A percentile compares a stretch with the other conserved stretches of the same genome.
phyloP scores from a whole-genome alignment of 768 basidiomycete genomes.

The Psilocybe sp. region DNA sequence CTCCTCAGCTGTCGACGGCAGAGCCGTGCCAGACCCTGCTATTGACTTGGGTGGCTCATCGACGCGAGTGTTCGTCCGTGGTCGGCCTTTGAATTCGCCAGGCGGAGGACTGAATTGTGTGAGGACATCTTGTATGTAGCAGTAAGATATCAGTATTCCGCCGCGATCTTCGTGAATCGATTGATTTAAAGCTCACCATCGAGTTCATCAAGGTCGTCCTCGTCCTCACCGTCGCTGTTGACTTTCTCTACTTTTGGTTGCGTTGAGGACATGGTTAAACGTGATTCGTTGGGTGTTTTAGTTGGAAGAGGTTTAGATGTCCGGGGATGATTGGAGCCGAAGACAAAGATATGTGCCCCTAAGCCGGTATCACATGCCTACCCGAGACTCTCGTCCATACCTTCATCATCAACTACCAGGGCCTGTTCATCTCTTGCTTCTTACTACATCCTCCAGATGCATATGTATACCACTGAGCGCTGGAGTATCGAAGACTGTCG shows the following conservation, averaged over 20 bases:
- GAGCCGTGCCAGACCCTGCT: constrained; percentile 29
- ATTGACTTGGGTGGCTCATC: constrained; percentile 37
- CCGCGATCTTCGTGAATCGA: background rate
- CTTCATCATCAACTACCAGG: too few species aligned
- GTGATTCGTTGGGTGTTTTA: background rate
- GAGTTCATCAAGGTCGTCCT: constrained; percentile 69
- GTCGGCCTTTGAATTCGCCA: constrained; percentile 25
- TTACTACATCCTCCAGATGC: too few species aligned
- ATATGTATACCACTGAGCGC: too few species aligned
- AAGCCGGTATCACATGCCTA: too few species aligned
- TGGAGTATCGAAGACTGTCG: too few species aligned
- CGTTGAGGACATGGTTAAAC: constrained; percentile 3
- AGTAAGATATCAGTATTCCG: background rate
- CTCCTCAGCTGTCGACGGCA: constrained; percentile 26
- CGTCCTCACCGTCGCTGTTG: constrained; percentile 36
- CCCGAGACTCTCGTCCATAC: too few species aligned
- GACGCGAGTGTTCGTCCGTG: constrained; percentile 48
- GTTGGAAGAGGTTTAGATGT: background rate
- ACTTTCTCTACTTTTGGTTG: constrained; percentile 20
- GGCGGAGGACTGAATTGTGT: constrained; percentile 34
- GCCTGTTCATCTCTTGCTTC: too few species aligned
- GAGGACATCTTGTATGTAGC: constrained; percentile 37
- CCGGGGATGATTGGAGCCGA: background rate
- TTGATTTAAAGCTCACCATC: constrained; percentile 36
- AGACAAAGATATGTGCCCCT: too few species aligned